Evolutionary conservation across 257 asterid species (phyloP).

Genomic region (Nicotiana noctiflora): DNA sequence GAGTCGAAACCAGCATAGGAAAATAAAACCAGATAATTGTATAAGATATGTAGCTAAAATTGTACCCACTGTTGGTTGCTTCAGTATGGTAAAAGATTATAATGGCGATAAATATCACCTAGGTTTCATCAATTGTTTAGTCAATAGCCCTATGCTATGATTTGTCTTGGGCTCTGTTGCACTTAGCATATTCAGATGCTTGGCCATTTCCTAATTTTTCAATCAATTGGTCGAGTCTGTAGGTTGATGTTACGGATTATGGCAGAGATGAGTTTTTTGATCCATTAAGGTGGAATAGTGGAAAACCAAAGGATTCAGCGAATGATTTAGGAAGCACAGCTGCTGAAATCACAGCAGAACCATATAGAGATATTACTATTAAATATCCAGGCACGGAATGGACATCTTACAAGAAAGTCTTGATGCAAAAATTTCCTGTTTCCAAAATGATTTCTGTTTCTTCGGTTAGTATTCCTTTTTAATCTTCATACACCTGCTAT

Average conservation of each 20-base stretch:
- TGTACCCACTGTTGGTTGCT: background rate
- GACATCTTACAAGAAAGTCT: conserved; percentile 52
- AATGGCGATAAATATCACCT: background rate
- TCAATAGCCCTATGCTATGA: background rate
- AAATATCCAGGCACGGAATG: conserved; percentile 47
- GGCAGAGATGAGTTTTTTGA: conserved; percentile 37
- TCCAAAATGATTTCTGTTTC: conserved; percentile 46
- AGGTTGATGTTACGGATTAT: conserved; percentile 38
- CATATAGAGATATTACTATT: conserved; percentile 16
- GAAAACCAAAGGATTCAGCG: conserved; percentile 20
- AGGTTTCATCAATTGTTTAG: background rate
- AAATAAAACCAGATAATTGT: background rate
- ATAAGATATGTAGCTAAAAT: background rate
- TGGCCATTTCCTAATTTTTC: background rate
- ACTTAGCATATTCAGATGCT: background rate
- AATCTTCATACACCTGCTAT: background rate
- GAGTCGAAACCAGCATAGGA: background rate
- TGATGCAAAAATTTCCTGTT: conserved; percentile 66
- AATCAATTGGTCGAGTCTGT: conserved; percentile 18
- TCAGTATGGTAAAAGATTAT: background rate
- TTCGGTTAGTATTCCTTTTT: conserved; percentile 29
- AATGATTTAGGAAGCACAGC: conserved; percentile 24
- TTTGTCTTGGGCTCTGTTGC: background rate
- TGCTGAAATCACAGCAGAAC: conserved; percentile 16
- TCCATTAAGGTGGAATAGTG: conserved; percentile 50